phyloP scores from a whole-genome alignment of 768 basidiomycete species.

The Heimioporus sp. region DNA sequence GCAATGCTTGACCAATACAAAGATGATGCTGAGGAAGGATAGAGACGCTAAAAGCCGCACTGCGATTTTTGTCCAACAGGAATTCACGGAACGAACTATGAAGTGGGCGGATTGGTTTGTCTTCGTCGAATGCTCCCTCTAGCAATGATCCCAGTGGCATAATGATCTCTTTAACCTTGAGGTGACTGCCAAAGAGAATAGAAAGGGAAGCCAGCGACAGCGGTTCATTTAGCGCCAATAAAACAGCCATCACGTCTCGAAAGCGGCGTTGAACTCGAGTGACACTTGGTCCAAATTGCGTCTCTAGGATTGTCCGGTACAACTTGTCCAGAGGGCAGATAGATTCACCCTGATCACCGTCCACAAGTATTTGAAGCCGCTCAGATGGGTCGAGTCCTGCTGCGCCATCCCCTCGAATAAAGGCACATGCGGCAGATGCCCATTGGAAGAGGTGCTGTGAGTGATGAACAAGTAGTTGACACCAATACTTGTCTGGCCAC shows the following conservation, averaged over 20 bases:
- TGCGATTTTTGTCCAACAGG: slow-evolving; percentile 22
- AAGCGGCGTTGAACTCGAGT: slow-evolving; percentile 7
- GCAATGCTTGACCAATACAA: slow-evolving; percentile 23
- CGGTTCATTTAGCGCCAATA: slow-evolving; percentile 19
- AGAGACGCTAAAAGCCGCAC: slow-evolving; percentile 18
- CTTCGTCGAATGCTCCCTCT: slow-evolving; percentile 12
- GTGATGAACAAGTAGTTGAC: slow-evolving; percentile 17
- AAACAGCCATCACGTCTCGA: slow-evolving; percentile 20
- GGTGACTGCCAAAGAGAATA: slow-evolving; percentile 9
- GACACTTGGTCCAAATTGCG: slow-evolving; percentile 8
- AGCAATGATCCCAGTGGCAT: slow-evolving; percentile 21
- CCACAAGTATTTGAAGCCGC: slow-evolving; percentile 14
- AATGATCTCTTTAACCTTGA: slow-evolving; percentile 15
- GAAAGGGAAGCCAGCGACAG: slow-evolving; percentile 14
- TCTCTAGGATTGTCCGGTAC: slow-evolving; percentile 17
- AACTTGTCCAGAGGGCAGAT: slow-evolving; percentile 18
- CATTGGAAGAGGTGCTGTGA: slow-evolving; percentile 34
- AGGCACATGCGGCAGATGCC: slow-evolving; percentile 31
- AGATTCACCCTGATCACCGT: background rate
- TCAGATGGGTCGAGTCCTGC: slow-evolving; percentile 12
- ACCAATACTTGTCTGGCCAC: slow-evolving; percentile 22
- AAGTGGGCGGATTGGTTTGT: slow-evolving; percentile 26
- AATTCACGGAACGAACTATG: slow-evolving; percentile 39
- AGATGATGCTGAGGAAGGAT: slow-evolving; percentile 12
- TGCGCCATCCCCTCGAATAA: slow-evolving; percentile 20